Percentiles rank a stretch among this genome's conserved stretches.
Conservation (phyloP, 2,329 filamentous ascomycete genomes). For the Nothopassalora personata region DNA sequence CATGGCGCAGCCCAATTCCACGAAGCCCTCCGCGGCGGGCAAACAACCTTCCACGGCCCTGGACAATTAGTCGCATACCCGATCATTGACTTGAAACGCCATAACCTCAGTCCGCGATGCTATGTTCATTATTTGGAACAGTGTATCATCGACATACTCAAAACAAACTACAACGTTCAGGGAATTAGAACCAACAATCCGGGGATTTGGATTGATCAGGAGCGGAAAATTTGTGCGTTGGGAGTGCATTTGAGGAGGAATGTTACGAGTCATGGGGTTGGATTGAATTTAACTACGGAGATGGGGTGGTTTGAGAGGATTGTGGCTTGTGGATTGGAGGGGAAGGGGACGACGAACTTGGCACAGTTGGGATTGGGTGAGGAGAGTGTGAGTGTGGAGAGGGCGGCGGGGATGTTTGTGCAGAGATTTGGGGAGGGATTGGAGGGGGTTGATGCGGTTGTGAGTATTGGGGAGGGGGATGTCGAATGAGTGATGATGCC, state of each 20-base stretch:
- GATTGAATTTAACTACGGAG: conserved; percentile 68
- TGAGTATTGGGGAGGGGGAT: conserved; percentile 17
- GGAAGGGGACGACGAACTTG: conserved; percentile 73
- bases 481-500: background rate
- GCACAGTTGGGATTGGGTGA: conserved; percentile 45
- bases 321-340: conserved; percentile 82
- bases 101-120: conserved; percentile 62
- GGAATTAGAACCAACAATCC: conserved; percentile 67
- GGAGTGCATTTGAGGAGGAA: conserved; percentile 87
- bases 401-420: conserved; percentile 40
- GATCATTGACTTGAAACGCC: conserved; percentile 70
- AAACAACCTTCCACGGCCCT: conserved; percentile 92
- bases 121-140: conserved; percentile 77
- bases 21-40: conserved; percentile 74
- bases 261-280: conserved; percentile 78
- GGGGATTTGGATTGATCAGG: conserved; percentile 64
- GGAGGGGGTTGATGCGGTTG: conserved; percentile 24
- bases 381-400: conserved; percentile 31
- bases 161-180: conserved; percentile 51
- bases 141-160: conserved; percentile 63
- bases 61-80: conserved; percentile 93
- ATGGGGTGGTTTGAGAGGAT: conserved; percentile 65
- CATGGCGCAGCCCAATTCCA: conserved; percentile 55
- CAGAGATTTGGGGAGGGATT: conserved; percentile 32
- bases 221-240: conserved; percentile 78